Conservation (phyloP, 192 early-diverging fungal species). For the Podila epicladia region DNA sequence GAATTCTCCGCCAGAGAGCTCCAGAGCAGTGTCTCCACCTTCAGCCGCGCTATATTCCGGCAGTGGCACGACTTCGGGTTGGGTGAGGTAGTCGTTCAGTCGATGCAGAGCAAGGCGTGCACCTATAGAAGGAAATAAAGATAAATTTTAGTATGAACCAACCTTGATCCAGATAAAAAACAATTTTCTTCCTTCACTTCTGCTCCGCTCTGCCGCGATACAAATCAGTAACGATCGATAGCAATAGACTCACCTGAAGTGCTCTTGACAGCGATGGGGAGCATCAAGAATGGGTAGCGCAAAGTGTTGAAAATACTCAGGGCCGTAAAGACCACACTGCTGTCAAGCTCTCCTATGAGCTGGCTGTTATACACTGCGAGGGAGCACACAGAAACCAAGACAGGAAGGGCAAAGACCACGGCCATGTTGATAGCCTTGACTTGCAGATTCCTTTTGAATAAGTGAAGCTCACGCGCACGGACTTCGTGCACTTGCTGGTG, state of each 20-base stretch:
- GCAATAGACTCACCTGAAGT: conserved; percentile 17
- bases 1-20: conserved; percentile 35
- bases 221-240: not conserved
- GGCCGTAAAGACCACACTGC: conserved; percentile 55
- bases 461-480: conserved; percentile 22
- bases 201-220: no score
- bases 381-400: conserved; percentile 47
- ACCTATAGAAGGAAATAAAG: conserved; percentile 49
- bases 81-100: conserved; percentile 22
- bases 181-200: no score
- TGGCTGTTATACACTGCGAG: conserved; percentile 41
- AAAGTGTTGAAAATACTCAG: conserved; percentile 61
- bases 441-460: conserved; percentile 48
- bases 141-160: conserved; percentile 33
- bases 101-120: conserved; percentile 26
- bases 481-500: conserved; percentile 60
- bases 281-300: conserved; percentile 54
- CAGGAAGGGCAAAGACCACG: conserved; percentile 63
- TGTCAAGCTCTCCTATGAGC: conserved; percentile 22
- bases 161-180: not conserved
- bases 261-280: conserved; percentile 54
- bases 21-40: conserved; percentile 37
- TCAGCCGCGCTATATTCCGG: conserved; percentile 15
- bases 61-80: conserved; percentile 62
- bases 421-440: conserved; percentile 72